Conservation (phyloP, 2,329 filamentous ascomycete genomes). For the Emergomyces africanus region DNA sequence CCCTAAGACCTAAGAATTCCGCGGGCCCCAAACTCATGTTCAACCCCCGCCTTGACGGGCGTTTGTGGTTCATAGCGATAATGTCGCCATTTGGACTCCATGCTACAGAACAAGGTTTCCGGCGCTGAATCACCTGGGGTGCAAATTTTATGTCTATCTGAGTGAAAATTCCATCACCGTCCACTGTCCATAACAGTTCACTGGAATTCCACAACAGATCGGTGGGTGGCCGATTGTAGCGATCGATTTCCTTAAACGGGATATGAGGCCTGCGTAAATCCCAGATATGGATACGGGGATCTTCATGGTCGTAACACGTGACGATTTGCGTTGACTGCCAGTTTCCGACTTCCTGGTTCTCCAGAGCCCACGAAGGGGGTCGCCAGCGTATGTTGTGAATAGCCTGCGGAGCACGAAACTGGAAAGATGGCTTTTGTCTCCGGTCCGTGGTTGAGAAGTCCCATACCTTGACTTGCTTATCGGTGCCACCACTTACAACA, state of each 20-base stretch:
- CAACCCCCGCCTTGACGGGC: constrained; percentile 31
- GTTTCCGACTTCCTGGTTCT: constrained; percentile 37
- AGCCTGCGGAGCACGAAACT: constrained; percentile 49
- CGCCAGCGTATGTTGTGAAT: constrained; percentile 51
- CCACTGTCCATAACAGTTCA: constrained; percentile 52
- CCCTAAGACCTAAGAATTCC: constrained; percentile 28
- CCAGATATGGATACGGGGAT: constrained; percentile 51
- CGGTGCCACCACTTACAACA: constrained; percentile 48
- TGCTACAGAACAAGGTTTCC: constrained; percentile 43
- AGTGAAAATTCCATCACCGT: constrained; percentile 47
- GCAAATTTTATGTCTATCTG: constrained; percentile 51
- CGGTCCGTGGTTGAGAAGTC: constrained; percentile 46
- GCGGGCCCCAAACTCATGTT: constrained; percentile 24
- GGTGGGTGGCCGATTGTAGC: constrained; percentile 41
- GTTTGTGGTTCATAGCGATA: constrained; percentile 41
- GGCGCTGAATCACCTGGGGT: constrained; percentile 45
- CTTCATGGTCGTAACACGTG: constrained; percentile 49
- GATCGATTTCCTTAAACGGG: constrained; percentile 49
- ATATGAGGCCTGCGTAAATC: constrained; percentile 49
- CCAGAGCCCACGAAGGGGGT: constrained; percentile 44
- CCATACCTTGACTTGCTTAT: constrained; percentile 52
- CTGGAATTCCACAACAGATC: constrained; percentile 53
- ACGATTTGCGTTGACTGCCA: constrained; percentile 51
- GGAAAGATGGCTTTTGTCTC: constrained; percentile 46
- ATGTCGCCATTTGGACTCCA: constrained; percentile 47